Percentiles rank a stretch among this genome's conserved stretches.
Conservation (phyloP, 805 yeast species). For the Starmera amethionina region DNA sequence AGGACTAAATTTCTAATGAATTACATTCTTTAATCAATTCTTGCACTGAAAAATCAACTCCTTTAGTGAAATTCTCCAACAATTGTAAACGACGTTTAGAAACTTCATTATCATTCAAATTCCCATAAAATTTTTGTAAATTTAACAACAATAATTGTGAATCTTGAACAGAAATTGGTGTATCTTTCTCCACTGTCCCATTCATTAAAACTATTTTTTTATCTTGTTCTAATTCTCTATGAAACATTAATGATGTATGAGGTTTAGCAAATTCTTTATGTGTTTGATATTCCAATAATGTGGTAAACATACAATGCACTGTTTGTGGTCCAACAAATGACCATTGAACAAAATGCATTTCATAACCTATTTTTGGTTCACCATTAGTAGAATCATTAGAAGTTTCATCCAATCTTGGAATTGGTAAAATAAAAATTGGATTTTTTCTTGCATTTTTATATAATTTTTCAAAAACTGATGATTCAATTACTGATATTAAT, state of each 20-base stretch:
- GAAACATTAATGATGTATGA: slow-evolving; percentile 85
- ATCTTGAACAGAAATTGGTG: slow-evolving; percentile 57
- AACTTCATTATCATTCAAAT: slow-evolving; percentile 33
- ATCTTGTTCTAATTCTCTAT: slow-evolving; percentile 55
- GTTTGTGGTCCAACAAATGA: slow-evolving; percentile 75
- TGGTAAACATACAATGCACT: slow-evolving; percentile 81
- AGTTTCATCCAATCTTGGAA: slow-evolving; percentile 40
- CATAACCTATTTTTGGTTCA: slow-evolving; percentile 33
- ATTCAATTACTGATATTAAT: slow-evolving; percentile 55
- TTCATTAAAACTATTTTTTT: slow-evolving; percentile 74
- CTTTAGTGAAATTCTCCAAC: slow-evolving; percentile 59
- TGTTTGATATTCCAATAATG: slow-evolving; percentile 83
- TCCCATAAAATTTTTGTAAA: slow-evolving; percentile 79
- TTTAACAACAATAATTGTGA: slow-evolving; percentile 70
- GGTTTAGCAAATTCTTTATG: slow-evolving; percentile 92
- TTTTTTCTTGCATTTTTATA: slow-evolving; percentile 55
- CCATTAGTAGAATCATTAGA: slow-evolving; percentile 21
- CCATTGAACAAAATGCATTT: slow-evolving; percentile 94
- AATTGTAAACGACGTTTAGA: slow-evolving; percentile 43
- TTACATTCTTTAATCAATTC: slow-evolving; percentile 64
- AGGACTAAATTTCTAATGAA: slow-evolving; percentile 38
- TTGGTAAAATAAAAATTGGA: slow-evolving; percentile 83
- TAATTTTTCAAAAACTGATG: slow-evolving; percentile 51
- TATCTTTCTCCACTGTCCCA: slow-evolving; percentile 69
- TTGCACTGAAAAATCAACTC: slow-evolving; percentile 62